Evolutionary conservation across 371 early-diverging fungal species (phyloP).

Genomic region (Mucor plumbeus): DNA sequence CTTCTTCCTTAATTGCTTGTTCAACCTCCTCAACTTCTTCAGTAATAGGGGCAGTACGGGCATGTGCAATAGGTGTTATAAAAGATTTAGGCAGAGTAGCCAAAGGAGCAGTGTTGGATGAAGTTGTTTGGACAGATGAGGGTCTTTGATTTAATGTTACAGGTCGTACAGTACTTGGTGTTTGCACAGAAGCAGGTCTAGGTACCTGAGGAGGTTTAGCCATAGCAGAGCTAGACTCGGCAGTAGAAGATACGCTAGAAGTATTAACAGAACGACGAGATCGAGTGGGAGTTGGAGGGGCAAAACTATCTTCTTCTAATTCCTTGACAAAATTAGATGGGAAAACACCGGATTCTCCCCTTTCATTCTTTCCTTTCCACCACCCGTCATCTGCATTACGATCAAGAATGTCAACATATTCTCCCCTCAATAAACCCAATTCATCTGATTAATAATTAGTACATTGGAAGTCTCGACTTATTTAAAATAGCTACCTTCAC

Average conservation of each 20-base stretch:
- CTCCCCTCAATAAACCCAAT: conserved; percentile 55
- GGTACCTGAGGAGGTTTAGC: conserved; percentile 28
- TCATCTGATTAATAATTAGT: conserved; percentile 47
- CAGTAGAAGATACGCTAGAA: conserved; percentile 26
- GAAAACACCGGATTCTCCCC: conserved; percentile 62
- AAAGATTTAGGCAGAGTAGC: conserved; percentile 12
- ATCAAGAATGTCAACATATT: conserved; percentile 57
- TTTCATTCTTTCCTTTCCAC: conserved; percentile 66
- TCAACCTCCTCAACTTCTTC: conserved; percentile 2
- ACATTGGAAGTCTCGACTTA: background rate
- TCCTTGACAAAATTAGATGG: conserved; percentile 66
- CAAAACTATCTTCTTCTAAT: conserved; percentile 48
- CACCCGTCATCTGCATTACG: conserved; percentile 64
- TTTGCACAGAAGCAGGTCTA: conserved; percentile 27
- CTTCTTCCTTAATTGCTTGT: conserved; percentile 15
- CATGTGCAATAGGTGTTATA: background rate
- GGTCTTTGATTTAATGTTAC: conserved; percentile 23
- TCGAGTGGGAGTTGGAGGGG: conserved; percentile 49
- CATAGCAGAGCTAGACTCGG: conserved; percentile 17
- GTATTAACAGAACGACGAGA: conserved; percentile 36
- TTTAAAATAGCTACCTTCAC: conserved; percentile 44
- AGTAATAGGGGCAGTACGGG: background rate
- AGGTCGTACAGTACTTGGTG: conserved; percentile 11
- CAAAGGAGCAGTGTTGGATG: conserved; percentile 8
- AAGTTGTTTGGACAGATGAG: conserved; percentile 20